A percentile compares a stretch with the other conserved stretches of the same genome.
Conservation (phyloP, 495 filamentous ascomycete species). For the Symbiotaphrina buchneri region DNA sequence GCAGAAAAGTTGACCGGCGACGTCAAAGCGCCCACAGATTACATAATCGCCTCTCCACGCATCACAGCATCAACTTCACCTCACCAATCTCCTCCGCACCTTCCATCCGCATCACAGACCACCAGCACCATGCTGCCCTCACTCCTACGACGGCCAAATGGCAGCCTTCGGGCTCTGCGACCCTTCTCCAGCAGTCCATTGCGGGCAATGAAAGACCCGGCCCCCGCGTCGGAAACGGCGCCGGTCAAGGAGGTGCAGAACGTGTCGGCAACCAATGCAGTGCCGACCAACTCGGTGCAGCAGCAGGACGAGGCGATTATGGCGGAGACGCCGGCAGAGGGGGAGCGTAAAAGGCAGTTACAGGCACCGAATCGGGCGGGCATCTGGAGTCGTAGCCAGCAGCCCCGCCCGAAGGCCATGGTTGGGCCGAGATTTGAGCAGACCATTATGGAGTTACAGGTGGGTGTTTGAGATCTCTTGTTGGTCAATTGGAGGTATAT, state of each 20-base stretch:
- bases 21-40: too few species aligned
- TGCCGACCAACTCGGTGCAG: conserved; percentile 3
- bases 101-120: too few species aligned
- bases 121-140: too few species aligned
- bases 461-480: conserved; percentile 26
- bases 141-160: too few species aligned
- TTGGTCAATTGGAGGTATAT: neutral
- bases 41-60: too few species aligned
- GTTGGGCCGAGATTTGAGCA: conserved; percentile 88
- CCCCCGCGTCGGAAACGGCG: conserved; percentile 1
- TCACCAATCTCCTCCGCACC: too few species aligned
- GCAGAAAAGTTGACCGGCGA: too few species aligned
- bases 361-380: conserved; percentile 75
- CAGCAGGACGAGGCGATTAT: conserved; percentile 13
- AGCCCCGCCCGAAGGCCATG: conserved; percentile 63
- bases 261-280: conserved; percentile 2
- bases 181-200: too few species aligned
- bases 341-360: conserved; percentile 30
- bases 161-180: too few species aligned
- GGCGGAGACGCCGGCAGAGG: conserved; percentile 34
- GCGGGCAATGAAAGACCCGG: neutral
- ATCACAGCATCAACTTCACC: too few species aligned
- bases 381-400: conserved; percentile 70
- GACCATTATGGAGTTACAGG: conserved; percentile 77
- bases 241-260: conserved; percentile 1